Evolutionary conservation across 164 flowering plant species (phyloP), one percentile per base, ranked within the genome.

Genomic region (Tetrastigma voinierianum): DNA sequence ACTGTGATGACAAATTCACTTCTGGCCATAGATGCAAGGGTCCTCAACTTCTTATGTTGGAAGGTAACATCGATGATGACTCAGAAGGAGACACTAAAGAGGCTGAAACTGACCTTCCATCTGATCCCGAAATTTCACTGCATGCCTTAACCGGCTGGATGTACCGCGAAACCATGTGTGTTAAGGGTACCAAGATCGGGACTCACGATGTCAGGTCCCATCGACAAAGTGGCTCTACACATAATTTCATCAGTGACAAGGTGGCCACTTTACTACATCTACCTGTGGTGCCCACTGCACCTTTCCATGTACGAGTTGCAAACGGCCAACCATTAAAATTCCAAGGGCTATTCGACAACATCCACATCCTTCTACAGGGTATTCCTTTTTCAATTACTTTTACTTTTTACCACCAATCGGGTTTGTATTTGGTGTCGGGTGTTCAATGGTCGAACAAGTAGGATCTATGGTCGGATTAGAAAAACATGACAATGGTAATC

Each of bases 1-100:
- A 51, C 21, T 51, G 54, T 51, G 18, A 51, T 51, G 54, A 2
- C 4, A 14, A 16, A 14, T 51, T 51, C 54, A 51, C 54, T 14
- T 9, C 54, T 14, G 54, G 54, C n/a, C 54, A 51, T 51, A 51
- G 9, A 51, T 51, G 54, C 54, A 51, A 51, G 54, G 54, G 18
- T 51, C n/a, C 18, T 14, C 54, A 51, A 16, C 17, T 25, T 25
- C 40, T 25, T 25, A 4, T 25, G 7, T 25, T 25, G 7, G 40
- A 25, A 25, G 40, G 40, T 14, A 16, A 14, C 9, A 16, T 14
- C 21, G 18, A 51, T 16, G 54, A 14, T 14, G 18, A 51, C n/a
- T 51, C 18, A 2, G 54, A 51, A 16, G 54, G 18, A 15, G 18
- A 14, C 54, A 51, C 54, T 51, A 16, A 51, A 25, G 21, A 51